Evolutionary conservation across 495 filamentous ascomycete species (phyloP).

Genomic region (Xylaria intraflava): DNA sequence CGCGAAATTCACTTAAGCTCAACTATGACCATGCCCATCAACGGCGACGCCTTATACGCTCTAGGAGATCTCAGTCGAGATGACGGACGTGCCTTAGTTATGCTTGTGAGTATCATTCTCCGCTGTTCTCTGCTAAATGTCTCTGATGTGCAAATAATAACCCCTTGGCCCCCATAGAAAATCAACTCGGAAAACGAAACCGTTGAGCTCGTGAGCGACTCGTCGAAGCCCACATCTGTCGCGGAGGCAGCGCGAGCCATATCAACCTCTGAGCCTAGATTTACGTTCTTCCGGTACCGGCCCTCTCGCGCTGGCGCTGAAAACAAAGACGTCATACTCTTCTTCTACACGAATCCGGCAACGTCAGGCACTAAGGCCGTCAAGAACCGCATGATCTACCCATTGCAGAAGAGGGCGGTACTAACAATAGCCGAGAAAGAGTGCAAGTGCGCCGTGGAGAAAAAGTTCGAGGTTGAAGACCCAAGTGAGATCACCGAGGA

Average conservation of each 20-base stretch:
- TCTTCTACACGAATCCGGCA: slow-evolving; percentile 89
- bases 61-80: slow-evolving; percentile 50
- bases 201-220: slow-evolving; percentile 60
- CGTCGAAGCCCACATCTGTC: slow-evolving; percentile 39
- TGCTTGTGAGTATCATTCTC: slow-evolving; percentile 57
- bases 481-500: slow-evolving; percentile 75
- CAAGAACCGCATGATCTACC: slow-evolving; percentile 93
- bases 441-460: slow-evolving; percentile 64
- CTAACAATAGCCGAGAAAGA: slow-evolving; percentile 59
- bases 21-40: slow-evolving; percentile 59
- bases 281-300: slow-evolving; percentile 77
- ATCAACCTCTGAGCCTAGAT: slow-evolving; percentile 75
- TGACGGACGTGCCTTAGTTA: slow-evolving; percentile 58
- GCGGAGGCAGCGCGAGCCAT: slow-evolving; percentile 55
- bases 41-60: slow-evolving; percentile 59
- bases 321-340: slow-evolving; percentile 63
- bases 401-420: slow-evolving; percentile 69
- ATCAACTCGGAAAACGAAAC: slow-evolving; percentile 72
- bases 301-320: slow-evolving; percentile 41
- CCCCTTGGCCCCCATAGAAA: slow-evolving; percentile 37
- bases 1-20: slow-evolving; percentile 54
- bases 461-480: slow-evolving; percentile 57
- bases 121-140: not conserved
- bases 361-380: slow-evolving; percentile 59
- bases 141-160: not conserved